Evolutionary conservation across 2,329 filamentous ascomycete genomes (phyloP).

Genomic region (Paraphoma sp.): DNA sequence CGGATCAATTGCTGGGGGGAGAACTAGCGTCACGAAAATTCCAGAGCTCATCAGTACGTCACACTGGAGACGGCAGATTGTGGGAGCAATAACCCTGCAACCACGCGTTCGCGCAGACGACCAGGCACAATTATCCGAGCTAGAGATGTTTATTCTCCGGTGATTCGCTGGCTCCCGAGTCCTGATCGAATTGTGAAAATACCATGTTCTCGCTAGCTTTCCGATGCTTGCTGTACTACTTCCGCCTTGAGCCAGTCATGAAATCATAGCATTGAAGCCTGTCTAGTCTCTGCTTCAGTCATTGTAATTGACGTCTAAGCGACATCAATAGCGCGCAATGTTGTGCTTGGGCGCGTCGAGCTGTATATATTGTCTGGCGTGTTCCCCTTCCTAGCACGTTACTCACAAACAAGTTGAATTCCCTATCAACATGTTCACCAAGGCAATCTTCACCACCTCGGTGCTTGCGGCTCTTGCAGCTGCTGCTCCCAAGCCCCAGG

Average conservation of each 20-base stretch:
- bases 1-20: not conserved
- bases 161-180: slow-evolving; percentile 19
- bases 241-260: slow-evolving; percentile 42
- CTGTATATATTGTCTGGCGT: slow-evolving; percentile 19
- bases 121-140: slow-evolving; percentile 8
- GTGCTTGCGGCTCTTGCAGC: slow-evolving; percentile 45
- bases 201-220: slow-evolving; percentile 25
- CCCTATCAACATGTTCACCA: slow-evolving; percentile 46
- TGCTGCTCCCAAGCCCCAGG: slow-evolving; percentile 50
- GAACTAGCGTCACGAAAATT: slow-evolving; percentile 19
- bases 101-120: slow-evolving; percentile 26
- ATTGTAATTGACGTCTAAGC: slow-evolving; percentile 32
- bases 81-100: slow-evolving; percentile 9
- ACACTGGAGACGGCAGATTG: slow-evolving; percentile 28
- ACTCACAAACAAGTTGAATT: slow-evolving; percentile 13
- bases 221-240: slow-evolving; percentile 24
- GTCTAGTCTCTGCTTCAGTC: slow-evolving; percentile 8
- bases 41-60: slow-evolving; percentile 39
- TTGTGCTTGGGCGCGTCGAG: not conserved
- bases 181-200: slow-evolving; percentile 20
- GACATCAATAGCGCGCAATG: slow-evolving; percentile 13
- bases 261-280: slow-evolving; percentile 37
- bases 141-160: slow-evolving; percentile 1
- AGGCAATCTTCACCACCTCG: slow-evolving; percentile 39
- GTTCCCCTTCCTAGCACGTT: not conserved